These are phyloP conservation scores for Parathielavia hyrcaniae DNA, from an alignment of 495 filamentous ascomycete genomes.

Conservation along the genomic window DNA sequence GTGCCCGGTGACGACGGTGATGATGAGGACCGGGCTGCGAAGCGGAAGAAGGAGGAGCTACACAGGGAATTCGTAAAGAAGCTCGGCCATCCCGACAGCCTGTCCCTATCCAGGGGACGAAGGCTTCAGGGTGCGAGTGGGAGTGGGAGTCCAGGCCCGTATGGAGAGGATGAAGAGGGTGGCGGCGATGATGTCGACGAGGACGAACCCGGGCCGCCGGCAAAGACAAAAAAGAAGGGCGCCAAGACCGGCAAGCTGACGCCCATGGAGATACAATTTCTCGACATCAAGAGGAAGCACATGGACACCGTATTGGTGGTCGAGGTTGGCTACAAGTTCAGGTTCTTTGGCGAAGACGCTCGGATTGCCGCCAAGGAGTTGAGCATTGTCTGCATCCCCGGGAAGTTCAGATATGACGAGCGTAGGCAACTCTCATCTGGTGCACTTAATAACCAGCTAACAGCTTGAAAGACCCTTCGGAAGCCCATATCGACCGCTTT, in stretches of 20 bases:
- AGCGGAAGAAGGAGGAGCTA: conserved; percentile 57
- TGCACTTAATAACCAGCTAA: conserved; percentile 12
- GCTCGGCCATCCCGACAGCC: conserved; percentile 74
- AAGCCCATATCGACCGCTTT: conserved; percentile 88
- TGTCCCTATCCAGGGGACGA: conserved; percentile 59
- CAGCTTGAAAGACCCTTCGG: conserved; percentile 59
- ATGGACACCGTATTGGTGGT: conserved; percentile 84
- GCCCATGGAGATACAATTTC: conserved; percentile 85
- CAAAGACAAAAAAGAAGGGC: conserved; percentile 56
- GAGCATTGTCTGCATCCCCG: conserved; percentile 93
- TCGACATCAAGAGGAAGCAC: conserved; percentile 89
- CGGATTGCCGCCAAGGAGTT: conserved; percentile 83
- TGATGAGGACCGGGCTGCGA: conserved; percentile 44
- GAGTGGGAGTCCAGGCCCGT: conserved; percentile 45
- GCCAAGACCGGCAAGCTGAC: conserved; percentile 81
- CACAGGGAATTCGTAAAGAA: conserved; percentile 87
- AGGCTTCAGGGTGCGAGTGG: conserved; percentile 44
- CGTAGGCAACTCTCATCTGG: conserved; percentile 44
- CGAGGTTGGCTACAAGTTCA: conserved; percentile 97
- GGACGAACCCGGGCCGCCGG: conserved; percentile 33
- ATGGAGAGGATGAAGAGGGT: conserved; percentile 47
- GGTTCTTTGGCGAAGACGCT: conserved; percentile 97
- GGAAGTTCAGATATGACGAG: conserved; percentile 91
- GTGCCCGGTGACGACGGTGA: conserved; percentile 38
- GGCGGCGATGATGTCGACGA: conserved; percentile 45